Evolutionary conservation across 495 filamentous ascomycete species (phyloP), one percentile per base, ranked within the genome.

Genomic region (Penicillium ucsense): DNA sequence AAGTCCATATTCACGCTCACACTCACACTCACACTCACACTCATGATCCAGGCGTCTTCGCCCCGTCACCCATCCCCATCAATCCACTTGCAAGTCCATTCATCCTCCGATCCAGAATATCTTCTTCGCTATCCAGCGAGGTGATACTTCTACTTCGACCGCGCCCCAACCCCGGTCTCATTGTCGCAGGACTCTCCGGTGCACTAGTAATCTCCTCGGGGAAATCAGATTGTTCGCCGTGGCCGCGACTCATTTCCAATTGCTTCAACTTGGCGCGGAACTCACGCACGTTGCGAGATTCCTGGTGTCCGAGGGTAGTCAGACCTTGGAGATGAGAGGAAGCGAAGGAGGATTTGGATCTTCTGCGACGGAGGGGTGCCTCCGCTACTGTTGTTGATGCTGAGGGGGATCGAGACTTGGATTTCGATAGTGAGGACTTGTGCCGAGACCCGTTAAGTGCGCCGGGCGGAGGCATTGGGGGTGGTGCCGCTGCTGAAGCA

Each of bases 101-200:
- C 90, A 97, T 97, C 37, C 90, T 70, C 45, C 90, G 71, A 5
- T 83, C 81, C 9, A 97, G 62, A 46, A 96, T 59, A 71, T 95
- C 89, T 50, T 94, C 88, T 50, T 84, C 81, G 59, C 87, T 94
- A 31, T 80, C 81, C 31, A 95, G 66, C 62, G 84, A 87, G 4
- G 84, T 78, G 45, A 89, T 65, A 54, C 83, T 85, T 43, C 71
- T 73, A 8, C 75, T 73, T 32, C 75, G 53, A 4, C 20, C 20
- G 20, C 20, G 20, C 20, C 20, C 20, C 20, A 20, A 20, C 20
- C 20, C 20, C 20, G 57, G 49, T 34, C 64, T 60, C 4, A 53
- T 7, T 3, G 40, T 43, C 6, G 44, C 38, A 11, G 61, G 63
- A 29, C 59, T 65, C 11, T 52, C 50, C 8, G 57, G 53, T 0